A percentile compares a stretch with the other conserved stretches of the same genome.
These are phyloP conservation scores for Galeopsis tetrahit DNA, from an alignment of 257 asterid species.

Conservation along the genomic window DNA sequence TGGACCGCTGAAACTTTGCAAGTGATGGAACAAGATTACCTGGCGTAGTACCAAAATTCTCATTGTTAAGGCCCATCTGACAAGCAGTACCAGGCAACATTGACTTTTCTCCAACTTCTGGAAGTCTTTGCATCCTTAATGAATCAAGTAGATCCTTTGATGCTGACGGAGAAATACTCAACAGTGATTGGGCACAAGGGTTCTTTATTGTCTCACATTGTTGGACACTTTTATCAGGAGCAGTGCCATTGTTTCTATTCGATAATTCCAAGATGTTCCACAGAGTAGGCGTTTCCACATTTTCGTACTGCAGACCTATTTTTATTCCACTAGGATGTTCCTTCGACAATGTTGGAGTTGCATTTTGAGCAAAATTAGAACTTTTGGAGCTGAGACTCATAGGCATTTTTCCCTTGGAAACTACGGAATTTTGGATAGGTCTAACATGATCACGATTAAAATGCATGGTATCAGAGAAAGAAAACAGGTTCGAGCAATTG, in stretches of 20 bases:
- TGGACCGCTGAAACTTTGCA: conserved; percentile 26
- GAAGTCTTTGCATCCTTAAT: conserved; percentile 22
- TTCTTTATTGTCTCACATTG: conserved; percentile 35
- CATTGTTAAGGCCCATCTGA: conserved; percentile 33
- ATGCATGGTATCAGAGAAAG: conserved; percentile 36
- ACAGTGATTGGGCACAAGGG: conserved; percentile 32
- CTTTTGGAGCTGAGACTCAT: conserved; percentile 36
- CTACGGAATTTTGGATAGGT: conserved; percentile 34
- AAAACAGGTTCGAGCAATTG: conserved; percentile 37
- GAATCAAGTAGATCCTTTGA: conserved; percentile 29
- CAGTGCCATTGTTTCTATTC: conserved; percentile 28
- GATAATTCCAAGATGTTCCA: conserved; percentile 39
- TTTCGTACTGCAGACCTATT: conserved; percentile 36
- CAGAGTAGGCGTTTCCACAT: conserved; percentile 34
- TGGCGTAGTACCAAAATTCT: conserved; percentile 34
- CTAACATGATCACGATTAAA: conserved; percentile 30
- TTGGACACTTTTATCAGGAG: conserved; percentile 36
- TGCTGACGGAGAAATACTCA: conserved; percentile 23
- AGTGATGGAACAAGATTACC: conserved; percentile 40
- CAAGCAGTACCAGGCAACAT: conserved; percentile 35
- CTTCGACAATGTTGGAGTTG: conserved; percentile 33
- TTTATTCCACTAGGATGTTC: conserved; percentile 28
- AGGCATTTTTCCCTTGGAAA: conserved; percentile 30
- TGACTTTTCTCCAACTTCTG: conserved; percentile 37
- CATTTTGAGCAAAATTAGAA: conserved; percentile 37